A percentile compares a stretch with the other conserved stretches of the same genome.
These are phyloP conservation scores for Tulasnella sp. DNA, from an alignment of 768 basidiomycete species.

Conservation along the genomic window DNA sequence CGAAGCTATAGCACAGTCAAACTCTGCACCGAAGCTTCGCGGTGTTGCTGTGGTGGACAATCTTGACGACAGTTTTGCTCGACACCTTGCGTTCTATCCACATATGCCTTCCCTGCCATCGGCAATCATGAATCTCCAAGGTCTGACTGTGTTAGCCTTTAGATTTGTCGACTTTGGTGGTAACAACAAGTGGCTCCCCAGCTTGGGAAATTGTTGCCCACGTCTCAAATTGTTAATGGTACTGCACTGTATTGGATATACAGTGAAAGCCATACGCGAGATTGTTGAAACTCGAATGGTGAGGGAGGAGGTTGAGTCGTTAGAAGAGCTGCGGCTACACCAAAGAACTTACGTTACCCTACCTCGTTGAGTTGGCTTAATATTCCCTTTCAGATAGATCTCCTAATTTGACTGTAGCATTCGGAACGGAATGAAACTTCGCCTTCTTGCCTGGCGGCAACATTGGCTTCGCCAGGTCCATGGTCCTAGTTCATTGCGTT, in stretches of 20 bases:
- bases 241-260: not conserved
- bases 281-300: not conserved
- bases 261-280: not conserved
- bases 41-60: not conserved
- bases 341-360: no score
- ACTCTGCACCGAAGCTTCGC: not conserved
- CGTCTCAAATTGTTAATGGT: not conserved
- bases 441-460: no score
- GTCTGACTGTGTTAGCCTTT: not conserved
- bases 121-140: not conserved
- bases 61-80: not conserved
- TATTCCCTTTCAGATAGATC: no score
- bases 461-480: no score
- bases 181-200: not conserved
- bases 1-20: not conserved
- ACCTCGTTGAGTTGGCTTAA: no score
- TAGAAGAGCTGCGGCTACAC: not conserved
- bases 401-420: no score
- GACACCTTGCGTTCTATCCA: not conserved
- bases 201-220: not conserved
- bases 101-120: not conserved
- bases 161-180: not conserved
- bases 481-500: no score
- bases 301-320: not conserved
- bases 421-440: no score